Evolutionary conservation across 495 filamentous ascomycete genomes (phyloP).

Genomic region (Trichoderma erinaceum): DNA sequence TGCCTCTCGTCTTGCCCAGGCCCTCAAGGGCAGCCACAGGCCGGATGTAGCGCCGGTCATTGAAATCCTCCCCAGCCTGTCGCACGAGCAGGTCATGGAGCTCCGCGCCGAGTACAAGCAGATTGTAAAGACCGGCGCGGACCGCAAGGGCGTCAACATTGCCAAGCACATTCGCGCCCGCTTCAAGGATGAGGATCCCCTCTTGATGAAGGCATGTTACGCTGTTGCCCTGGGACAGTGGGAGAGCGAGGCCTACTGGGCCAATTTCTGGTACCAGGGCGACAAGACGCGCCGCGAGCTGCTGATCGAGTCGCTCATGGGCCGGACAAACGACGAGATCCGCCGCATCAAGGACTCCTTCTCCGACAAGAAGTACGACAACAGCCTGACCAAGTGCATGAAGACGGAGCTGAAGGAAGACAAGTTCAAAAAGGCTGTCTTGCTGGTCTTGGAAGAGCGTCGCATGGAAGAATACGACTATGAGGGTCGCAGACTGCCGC

Average conservation of each 20-base stretch:
- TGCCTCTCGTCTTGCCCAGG: conserved; percentile 66
- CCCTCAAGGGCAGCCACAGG: conserved; percentile 61
- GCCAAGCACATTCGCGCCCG: conserved; percentile 90
- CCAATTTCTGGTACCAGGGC: conserved; percentile 96
- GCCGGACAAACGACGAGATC: conserved; percentile 79
- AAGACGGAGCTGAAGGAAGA: conserved; percentile 85
- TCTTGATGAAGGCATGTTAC: conserved; percentile 83
- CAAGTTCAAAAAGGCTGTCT: conserved; percentile 86
- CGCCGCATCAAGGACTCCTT: conserved; percentile 89
- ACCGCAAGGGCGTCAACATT: conserved; percentile 82
- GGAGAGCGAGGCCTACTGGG: conserved; percentile 96
- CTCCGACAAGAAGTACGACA: conserved; percentile 83
- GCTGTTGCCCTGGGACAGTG: conserved; percentile 84
- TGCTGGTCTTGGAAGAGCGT: conserved; percentile 73
- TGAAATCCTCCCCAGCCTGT: conserved; percentile 75
- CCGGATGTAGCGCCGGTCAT: conserved; percentile 66
- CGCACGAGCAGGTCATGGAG: conserved; percentile 77
- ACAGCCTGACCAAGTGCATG: conserved; percentile 80
- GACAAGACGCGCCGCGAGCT: conserved; percentile 77
- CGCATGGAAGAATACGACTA: conserved; percentile 71
- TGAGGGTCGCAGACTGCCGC: conserved; percentile 31
- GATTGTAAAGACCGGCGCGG: conserved; percentile 62
- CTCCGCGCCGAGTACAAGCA: conserved; percentile 85
- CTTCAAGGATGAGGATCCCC: conserved; percentile 56
- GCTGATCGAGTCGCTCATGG: conserved; percentile 88